Conservation (phyloP, 1,284 basidiomycete genomes). For the Inonotus obliquus region DNA sequence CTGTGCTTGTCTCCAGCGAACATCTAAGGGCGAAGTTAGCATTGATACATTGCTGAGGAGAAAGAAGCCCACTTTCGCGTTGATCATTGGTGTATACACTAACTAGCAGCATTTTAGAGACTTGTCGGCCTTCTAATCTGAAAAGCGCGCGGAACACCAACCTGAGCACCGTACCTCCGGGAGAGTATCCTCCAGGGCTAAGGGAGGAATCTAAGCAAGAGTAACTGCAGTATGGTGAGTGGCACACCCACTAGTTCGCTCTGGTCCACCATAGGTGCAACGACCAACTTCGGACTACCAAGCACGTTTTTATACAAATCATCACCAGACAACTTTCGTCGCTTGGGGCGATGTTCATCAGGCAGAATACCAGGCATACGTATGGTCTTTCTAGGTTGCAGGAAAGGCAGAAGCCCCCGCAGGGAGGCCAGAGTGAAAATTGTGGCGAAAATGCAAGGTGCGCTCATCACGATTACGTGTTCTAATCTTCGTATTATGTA, state of each 20-base stretch:
- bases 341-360: constrained; percentile 11
- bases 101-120: constrained; percentile 41
- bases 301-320: constrained; percentile 77
- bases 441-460: too few species aligned
- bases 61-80: constrained; percentile 63
- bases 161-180: constrained; percentile 78
- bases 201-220: constrained; percentile 7
- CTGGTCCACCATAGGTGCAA: constrained; percentile 98
- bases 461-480: too few species aligned
- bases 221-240: constrained; percentile 4
- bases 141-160: constrained; percentile 29
- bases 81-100: constrained; percentile 97
- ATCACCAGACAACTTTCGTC: constrained; percentile 66
- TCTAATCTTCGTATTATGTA: too few species aligned
- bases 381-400: not conserved
- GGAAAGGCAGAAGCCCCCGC: not conserved
- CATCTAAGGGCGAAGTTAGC: constrained; percentile 1
- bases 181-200: constrained; percentile 92
- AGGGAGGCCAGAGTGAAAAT: not conserved
- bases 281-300: constrained; percentile 82
- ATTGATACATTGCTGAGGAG: not conserved
- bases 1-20: constrained; percentile 12
- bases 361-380: not conserved
- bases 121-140: not conserved
- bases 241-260: constrained; percentile 78